Percentiles rank a stretch among this genome's conserved stretches.
Evolutionary conservation across 805 yeast species (phyloP).

Genomic region (Peterozyma xylosa): DNA sequence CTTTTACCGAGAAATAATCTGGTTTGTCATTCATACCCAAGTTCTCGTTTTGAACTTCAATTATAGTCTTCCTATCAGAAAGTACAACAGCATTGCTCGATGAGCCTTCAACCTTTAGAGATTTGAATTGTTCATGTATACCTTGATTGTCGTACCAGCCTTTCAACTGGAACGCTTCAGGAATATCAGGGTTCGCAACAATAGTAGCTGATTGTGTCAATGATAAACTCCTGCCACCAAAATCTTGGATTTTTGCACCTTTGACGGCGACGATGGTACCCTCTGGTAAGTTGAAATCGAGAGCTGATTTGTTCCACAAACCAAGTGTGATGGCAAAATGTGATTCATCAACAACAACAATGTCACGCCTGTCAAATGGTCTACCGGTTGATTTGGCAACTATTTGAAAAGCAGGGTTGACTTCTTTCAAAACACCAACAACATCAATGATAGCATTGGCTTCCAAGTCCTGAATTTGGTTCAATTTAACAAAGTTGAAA

Average conservation of each 20-base stretch:
- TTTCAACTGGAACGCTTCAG: slow-evolving; percentile 79
- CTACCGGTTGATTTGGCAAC: slow-evolving; percentile 84
- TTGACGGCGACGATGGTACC: slow-evolving; percentile 89
- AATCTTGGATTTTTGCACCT: slow-evolving; percentile 85
- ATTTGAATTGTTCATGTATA: slow-evolving; percentile 48
- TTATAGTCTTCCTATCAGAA: slow-evolving; percentile 56
- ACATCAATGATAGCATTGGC: slow-evolving; percentile 75
- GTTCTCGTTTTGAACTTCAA: slow-evolving; percentile 56
- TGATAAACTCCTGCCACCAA: slow-evolving; percentile 78
- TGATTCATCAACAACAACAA: slow-evolving; percentile 78
- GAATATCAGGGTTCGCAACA: slow-evolving; percentile 76
- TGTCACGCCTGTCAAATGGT: slow-evolving; percentile 87
- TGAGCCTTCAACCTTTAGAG: slow-evolving; percentile 48
- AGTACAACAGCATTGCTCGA: slow-evolving; percentile 19
- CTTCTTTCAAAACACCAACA: slow-evolving; percentile 75
- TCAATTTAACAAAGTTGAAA: slow-evolving; percentile 68
- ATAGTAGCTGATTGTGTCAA: slow-evolving; percentile 74
- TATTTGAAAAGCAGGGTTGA: slow-evolving; percentile 69
- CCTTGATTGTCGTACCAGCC: slow-evolving; percentile 95
- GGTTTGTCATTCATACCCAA: slow-evolving; percentile 72
- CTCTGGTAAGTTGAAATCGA: slow-evolving; percentile 61
- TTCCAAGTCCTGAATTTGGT: slow-evolving; percentile 58
- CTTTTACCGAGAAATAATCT: slow-evolving; percentile 72
- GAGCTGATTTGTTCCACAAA: slow-evolving; percentile 85
- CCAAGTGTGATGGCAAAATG: slow-evolving; percentile 72